Evolutionary conservation across 306 rosid genomes (phyloP).

Genomic region (Ceratonia siliqua): DNA sequence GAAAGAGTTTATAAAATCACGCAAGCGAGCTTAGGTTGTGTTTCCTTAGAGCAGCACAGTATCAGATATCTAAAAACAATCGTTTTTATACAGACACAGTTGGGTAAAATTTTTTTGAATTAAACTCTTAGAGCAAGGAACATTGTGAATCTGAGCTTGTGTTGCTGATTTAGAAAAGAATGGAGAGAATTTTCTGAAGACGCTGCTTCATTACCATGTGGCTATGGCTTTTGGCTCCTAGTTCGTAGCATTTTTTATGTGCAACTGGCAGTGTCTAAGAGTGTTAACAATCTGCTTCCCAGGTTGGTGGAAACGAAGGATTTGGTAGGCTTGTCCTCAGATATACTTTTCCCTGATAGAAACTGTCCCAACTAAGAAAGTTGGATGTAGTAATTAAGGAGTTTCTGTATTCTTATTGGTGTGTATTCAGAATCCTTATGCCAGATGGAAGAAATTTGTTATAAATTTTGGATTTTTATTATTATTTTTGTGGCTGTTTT

Average conservation of each 20-base stretch:
- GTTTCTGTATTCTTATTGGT: neutral
- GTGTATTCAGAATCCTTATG: neutral
- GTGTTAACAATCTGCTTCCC: neutral
- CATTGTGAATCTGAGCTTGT: neutral
- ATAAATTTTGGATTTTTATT: too few species aligned
- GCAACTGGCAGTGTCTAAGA: neutral
- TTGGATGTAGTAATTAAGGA: neutral
- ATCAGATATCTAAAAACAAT: neutral
- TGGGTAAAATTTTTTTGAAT: neutral
- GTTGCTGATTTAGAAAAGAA: neutral
- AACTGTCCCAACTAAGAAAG: neutral
- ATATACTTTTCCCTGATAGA: neutral
- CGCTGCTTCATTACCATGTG: neutral
- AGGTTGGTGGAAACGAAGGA: neutral
- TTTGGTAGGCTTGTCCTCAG: neutral
- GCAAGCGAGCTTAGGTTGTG: neutral
- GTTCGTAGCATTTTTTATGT: neutral
- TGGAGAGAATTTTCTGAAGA: neutral
- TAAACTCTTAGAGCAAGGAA: neutral
- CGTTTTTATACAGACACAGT: neutral
- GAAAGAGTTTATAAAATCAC: neutral
- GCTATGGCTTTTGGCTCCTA: neutral
- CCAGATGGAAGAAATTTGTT: neutral
- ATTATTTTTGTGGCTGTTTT: too few species aligned
- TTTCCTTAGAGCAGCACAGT: neutral